Base-by-base conservation (phyloP, 768 basidiomycete genomes). In the Lactarius deliciosus region DNA sequence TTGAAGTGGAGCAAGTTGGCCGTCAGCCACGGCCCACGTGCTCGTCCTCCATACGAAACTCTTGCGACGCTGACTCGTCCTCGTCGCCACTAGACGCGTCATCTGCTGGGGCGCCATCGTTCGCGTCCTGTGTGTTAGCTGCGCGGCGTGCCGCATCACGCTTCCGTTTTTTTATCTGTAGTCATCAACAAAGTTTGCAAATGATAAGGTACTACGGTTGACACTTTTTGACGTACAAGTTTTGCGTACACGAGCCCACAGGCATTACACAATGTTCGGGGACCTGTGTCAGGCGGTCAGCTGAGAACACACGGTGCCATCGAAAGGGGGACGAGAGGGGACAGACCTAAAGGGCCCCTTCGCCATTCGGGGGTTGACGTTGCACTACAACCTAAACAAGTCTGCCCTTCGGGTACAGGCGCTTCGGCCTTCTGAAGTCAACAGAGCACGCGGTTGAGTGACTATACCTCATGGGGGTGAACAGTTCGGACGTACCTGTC, bases 281-380 rank as follows among this genome's bases (percentile, higher is more conserved):
- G 91, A 60, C 91, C 90, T 91, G 36, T 30, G 32, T 18, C 45
- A 20, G 20, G n/a, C 68, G 68, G 66, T 71, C 69, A 66, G 69
- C 69, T 72, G 68, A 62, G 47, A 18, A 18, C 54, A 69, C 43
- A 30, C 25, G 53, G 69, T 38, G 41, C 36, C 25, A 64, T 50
- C 13, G 57, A 60, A 41, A 55, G 57, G 58, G 53, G 62, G 45
- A 40, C 30, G 18, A 30, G 45, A 20, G n/a, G 25, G 41, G 54
- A 77, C 80, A 75, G 74, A 92, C 91, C 91, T 79, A 93, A 76
- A 16, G 91, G 91, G 1, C 91, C 91, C 68, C 92, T 80, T 63
- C 91, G 81, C 91, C 92, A 94, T 79, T 94, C 91, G 7, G 91
- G 91, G 69, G 91, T 94, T 64, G 90, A 88, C 18, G 92, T 94